Percentiles rank a stretch among this genome's conserved stretches.
phyloP scores from a whole-genome alignment of 1,284 basidiomycete genomes.

The Rhodofomes roseus region DNA sequence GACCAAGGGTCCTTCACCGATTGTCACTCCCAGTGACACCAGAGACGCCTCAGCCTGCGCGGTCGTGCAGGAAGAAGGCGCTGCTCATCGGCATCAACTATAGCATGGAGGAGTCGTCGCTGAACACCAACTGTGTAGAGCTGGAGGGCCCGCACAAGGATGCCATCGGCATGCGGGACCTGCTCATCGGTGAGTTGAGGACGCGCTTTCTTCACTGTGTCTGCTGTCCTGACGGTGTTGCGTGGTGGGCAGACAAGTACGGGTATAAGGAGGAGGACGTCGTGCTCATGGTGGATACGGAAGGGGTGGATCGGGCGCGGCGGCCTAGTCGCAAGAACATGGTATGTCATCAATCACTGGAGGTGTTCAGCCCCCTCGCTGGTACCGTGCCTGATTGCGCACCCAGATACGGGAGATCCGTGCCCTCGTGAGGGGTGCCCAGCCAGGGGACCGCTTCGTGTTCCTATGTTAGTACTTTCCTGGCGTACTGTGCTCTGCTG shows the following conservation, averaged over 20 bases:
- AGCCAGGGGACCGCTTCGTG: slow-evolving; percentile 14
- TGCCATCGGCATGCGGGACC: neutral
- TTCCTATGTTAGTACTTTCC: slow-evolving; percentile 14
- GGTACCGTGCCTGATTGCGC: neutral
- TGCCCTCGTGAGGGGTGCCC: slow-evolving; percentile 11
- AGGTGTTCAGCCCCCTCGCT: neutral
- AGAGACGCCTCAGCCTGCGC: neutral
- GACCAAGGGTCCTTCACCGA: neutral
- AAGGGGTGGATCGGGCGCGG: neutral
- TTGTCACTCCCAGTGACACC: neutral
- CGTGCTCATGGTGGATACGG: slow-evolving; percentile 10
- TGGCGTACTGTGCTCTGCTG: neutral
- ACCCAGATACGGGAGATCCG: slow-evolving; percentile 11
- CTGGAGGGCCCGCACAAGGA: slow-evolving; percentile 6
- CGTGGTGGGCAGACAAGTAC: slow-evolving; percentile 5
- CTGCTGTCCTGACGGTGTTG: neutral
- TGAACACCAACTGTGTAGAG: neutral
- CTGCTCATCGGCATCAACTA: slow-evolving; percentile 7
- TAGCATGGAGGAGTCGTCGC: neutral
- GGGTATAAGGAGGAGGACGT: slow-evolving; percentile 11
- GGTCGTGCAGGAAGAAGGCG: slow-evolving; percentile 2
- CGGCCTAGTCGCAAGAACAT: slow-evolving; percentile 14
- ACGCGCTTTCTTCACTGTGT: neutral
- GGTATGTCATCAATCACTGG: slow-evolving; percentile 7
- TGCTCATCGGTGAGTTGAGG: slow-evolving; percentile 3